Evolutionary conservation across 495 filamentous ascomycete species (phyloP), one percentile per base, ranked within the genome.

Genomic region (Polyplosphaeria fusca): DNA sequence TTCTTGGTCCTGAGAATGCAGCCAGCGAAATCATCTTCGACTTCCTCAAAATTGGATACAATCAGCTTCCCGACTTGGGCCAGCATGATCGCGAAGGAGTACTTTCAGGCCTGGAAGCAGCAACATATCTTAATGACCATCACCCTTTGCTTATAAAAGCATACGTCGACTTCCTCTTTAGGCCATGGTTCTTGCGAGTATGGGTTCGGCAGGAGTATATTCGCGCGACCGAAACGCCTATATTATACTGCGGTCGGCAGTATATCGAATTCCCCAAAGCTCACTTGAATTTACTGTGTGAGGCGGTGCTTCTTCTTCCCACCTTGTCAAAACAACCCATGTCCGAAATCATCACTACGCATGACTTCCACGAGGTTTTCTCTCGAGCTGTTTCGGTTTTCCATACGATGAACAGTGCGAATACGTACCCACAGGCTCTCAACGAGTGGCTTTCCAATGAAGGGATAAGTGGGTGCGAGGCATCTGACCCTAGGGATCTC

Each of bases 161-260:
- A 18, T 52, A 40, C 16, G 35, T 52, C 3, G 48, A 52, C 4
- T 5, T 52, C 16, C 30, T 52, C 19, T 52, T 40, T 23, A 4
- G 48, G 19, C 37, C 48, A 14, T 52, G 48, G 37, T 52, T 52
- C 27, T 52, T 35, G 16, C 16, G 48, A 19, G 18, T 52, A 9
- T 52, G 48, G 48, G 48, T 52, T 23, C 11, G 48, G 4, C 48
- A 52, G 20, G 48, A 52, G 23, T 41, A 52, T 35, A 41, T 52
- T 4, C 48, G 48, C 5, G 48, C 48, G 3, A 24, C 28, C 48
- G 32, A 40, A 37, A 26, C 30, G 3, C 48, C 48, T 7, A 7
- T 4, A 3, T 18, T 52, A 20, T 23, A 40, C 20, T 52, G 48
- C 18, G 48, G 48, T 13, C 48, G 37, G 24, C 48, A 35, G 4